Evolutionary conservation across 2,329 filamentous ascomycete species (phyloP).

Genomic region (Phyllosticta citriasiana): DNA sequence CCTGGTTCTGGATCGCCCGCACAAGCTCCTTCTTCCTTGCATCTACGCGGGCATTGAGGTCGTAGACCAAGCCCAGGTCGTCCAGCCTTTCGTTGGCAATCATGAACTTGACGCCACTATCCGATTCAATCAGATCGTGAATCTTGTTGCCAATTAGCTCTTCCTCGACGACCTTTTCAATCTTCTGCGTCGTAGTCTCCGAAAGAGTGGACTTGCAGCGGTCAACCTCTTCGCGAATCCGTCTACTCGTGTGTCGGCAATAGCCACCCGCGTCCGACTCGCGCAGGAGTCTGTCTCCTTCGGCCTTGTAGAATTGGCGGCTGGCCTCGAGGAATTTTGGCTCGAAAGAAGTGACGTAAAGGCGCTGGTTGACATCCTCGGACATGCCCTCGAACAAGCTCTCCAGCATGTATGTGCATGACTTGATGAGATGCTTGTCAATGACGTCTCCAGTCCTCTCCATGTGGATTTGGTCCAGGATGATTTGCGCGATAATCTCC

Average conservation of each 20-base stretch:
- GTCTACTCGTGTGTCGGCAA: slow-evolving; percentile 62
- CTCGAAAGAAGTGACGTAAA: slow-evolving; percentile 81
- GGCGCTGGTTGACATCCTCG: slow-evolving; percentile 66
- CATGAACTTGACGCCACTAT: slow-evolving; percentile 82
- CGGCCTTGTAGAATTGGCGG: slow-evolving; percentile 60
- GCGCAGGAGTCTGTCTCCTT: slow-evolving; percentile 64
- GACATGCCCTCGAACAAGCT: slow-evolving; percentile 72
- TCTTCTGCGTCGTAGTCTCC: slow-evolving; percentile 58
- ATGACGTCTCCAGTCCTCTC: slow-evolving; percentile 85
- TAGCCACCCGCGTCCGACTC: slow-evolving; percentile 75
- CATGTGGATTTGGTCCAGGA: slow-evolving; percentile 86
- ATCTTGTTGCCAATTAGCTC: slow-evolving; percentile 72
- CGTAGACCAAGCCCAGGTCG: slow-evolving; percentile 72
- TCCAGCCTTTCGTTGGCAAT: slow-evolving; percentile 76
- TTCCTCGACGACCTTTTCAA: slow-evolving; percentile 66
- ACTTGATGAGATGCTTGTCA: slow-evolving; percentile 70
- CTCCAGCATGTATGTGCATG: slow-evolving; percentile 83
- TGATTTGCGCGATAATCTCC: slow-evolving; percentile 66
- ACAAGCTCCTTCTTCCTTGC: slow-evolving; percentile 60
- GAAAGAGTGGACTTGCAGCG: slow-evolving; percentile 78
- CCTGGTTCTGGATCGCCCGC: slow-evolving; percentile 59
- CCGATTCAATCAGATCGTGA: slow-evolving; percentile 71
- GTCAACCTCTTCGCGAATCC: slow-evolving; percentile 70
- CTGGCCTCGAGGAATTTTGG: slow-evolving; percentile 64
- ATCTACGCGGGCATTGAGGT: slow-evolving; percentile 70